Base-by-base conservation (phyloP, 1,284 basidiomycete species). In the Ustilago nuda region DNA sequence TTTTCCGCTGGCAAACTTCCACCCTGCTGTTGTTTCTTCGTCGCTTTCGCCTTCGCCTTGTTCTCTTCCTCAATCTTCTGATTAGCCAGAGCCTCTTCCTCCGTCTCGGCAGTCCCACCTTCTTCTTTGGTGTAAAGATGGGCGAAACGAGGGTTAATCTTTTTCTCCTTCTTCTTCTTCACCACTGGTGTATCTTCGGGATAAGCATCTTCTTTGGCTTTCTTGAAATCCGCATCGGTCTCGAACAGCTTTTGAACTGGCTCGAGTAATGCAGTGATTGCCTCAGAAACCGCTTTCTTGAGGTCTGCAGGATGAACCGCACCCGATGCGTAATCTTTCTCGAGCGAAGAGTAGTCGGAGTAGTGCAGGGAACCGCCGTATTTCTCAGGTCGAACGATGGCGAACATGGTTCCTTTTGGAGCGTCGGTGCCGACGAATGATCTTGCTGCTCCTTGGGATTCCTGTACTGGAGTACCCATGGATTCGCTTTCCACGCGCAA, bases 271-370 rank as follows among this genome's bases (percentile, higher is more conserved):
- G 88, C 88, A 78, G 90, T 89, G 81, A 99, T 91, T 6, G 92
- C 92, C 35, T 91, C 90, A n/a, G 90, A 62, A 15, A 98, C 93
- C 0, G 91, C 90, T 8, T 87, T 87, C 88, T 99, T 99, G 80
- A 99, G 87, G 86, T 98, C 97, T 35, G 91, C 92, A 1, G 96
- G 97, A 86, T 98, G 94, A 6, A 99, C 81, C 70, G 90, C 89
- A 87, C 92, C 92, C 64, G 88, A 89, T 35, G 87, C 90, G 85
- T 95, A 99, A 66, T 92, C 93, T n/a, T 88, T 87, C 85, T 93
- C 89, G 72, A 99, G 86, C 36, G 89, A 89, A 17, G 89, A 88
- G 86, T 91, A 95, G 8, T 87, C 88, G 51, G 81, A 79, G 88
- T 94, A 96, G 86, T 97, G 94, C 65, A 91, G 87, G 57, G 91